Percentiles rank a stretch among this genome's conserved stretches.
phyloP scores from a whole-genome alignment of 345 rosid genomes.

The Trapa incisa region DNA sequence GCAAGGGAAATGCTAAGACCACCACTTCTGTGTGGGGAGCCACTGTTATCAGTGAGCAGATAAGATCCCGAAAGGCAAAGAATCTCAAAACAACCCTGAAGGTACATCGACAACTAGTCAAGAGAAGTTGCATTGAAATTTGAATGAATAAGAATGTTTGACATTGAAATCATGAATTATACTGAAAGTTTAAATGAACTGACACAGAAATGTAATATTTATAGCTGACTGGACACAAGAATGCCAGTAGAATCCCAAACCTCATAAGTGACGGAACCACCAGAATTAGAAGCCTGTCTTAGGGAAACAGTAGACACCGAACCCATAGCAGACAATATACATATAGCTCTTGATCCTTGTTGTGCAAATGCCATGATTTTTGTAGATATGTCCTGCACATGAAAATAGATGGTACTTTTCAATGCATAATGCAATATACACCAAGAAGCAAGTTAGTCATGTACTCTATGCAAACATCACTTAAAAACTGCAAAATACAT shows the following conservation, averaged over 20 bases:
- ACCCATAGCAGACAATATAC: slow-evolving; percentile 82
- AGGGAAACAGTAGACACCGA: slow-evolving; percentile 83
- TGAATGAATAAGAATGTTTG: neutral
- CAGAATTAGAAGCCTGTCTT: slow-evolving; percentile 64
- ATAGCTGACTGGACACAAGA: too few relatives aligned
- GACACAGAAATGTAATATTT: too few relatives aligned
- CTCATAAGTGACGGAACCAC: slow-evolving; percentile 81
- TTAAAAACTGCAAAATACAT: neutral
- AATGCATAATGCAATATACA: neutral
- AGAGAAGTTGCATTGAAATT: neutral
- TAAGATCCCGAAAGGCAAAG: slow-evolving; percentile 72
- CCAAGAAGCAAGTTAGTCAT: neutral
- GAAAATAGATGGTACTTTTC: neutral
- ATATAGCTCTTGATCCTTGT: slow-evolving; percentile 75
- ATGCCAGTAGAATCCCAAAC: slow-evolving; percentile 22
- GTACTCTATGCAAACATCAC: neutral
- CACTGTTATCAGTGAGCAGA: slow-evolving; percentile 31
- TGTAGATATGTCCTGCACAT: slow-evolving; percentile 60
- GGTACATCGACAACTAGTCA: slow-evolving; percentile 4
- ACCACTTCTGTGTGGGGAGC: slow-evolving; percentile 50
- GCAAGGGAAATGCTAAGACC: slow-evolving; percentile 84
- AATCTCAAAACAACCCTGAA: slow-evolving; percentile 85
- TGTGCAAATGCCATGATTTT: slow-evolving; percentile 75
- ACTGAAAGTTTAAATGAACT: too few relatives aligned
- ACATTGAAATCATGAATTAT: too few relatives aligned